These are phyloP conservation scores for Letharia lupina DNA, from an alignment of 495 filamentous ascomycete genomes.

Conservation along the genomic window DNA sequence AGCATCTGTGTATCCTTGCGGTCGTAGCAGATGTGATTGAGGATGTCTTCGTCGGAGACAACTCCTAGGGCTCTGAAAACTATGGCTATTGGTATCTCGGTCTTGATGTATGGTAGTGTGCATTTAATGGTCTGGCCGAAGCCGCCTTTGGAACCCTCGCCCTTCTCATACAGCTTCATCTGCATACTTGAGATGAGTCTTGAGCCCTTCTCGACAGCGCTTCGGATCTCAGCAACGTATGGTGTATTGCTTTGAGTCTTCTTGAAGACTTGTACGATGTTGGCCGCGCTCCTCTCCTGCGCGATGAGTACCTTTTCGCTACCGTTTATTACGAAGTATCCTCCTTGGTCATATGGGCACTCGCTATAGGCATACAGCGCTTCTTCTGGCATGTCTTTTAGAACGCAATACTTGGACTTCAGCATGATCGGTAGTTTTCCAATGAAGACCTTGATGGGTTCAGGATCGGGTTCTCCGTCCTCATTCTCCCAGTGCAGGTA, in stretches of 20 bases:
- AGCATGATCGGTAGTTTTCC: constrained; percentile 97
- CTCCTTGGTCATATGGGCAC: constrained; percentile 95
- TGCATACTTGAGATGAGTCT: constrained; percentile 83
- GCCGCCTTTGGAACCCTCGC: constrained; percentile 63
- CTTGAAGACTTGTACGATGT: constrained; percentile 98
- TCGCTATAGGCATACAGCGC: constrained; percentile 81
- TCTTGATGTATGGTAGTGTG: constrained; percentile 85
- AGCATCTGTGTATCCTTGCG: constrained; percentile 92
- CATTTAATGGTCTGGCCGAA: constrained; percentile 83
- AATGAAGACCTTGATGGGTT: constrained; percentile 67
- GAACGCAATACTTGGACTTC: constrained; percentile 84
- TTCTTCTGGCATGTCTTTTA: constrained; percentile 71
- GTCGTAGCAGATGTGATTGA: constrained; percentile 96
- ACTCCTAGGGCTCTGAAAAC: constrained; percentile 94
- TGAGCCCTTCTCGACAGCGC: constrained; percentile 91
- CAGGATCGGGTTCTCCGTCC: constrained; percentile 51
- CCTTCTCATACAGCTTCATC: constrained; percentile 80
- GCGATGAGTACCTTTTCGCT: constrained; percentile 98
- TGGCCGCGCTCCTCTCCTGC: constrained; percentile 93
- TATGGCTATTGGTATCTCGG: constrained; percentile 85
- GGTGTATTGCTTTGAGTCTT: constrained; percentile 85
- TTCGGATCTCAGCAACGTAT: constrained; percentile 90
- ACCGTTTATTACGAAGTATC: constrained; percentile 99
- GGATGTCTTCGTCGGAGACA: constrained; percentile 94
- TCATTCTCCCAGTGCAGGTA: constrained; percentile 46